Base-by-base conservation (phyloP, 305 asterid species). In the Fraxinus baroniana region DNA sequence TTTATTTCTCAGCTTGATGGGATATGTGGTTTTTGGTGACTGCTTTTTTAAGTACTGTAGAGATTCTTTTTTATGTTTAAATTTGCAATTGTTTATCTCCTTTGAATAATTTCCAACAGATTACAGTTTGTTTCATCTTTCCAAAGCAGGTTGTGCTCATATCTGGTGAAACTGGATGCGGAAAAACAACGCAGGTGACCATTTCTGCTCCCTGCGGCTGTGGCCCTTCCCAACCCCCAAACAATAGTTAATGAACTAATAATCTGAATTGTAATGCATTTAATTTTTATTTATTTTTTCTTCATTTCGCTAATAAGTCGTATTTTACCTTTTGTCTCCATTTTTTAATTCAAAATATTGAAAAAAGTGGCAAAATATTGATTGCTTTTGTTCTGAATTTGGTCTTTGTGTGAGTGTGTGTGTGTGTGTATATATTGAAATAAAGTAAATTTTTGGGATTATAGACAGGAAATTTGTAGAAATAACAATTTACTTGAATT, bases 161-260 rank as follows among this genome's bases (percentile, higher is more conserved):
- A 85, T 91, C 97, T 87, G 99, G 99, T 87, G 97, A 94, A 92
- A 96, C 99, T 84, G 99, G 99, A 80, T 96, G 99, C 44, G 99
- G 99, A 78, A 96, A 96, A 90, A 96, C 99, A 20, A 96, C 99
- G 20, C 98, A 96, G 99, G 98, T 94, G 85, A 74, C 71, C 41
- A 12, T 72, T 78, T 82, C 32, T 82, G 86, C 77, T 44, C 15
- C 70, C 35, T 78, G 35, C 80, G 37, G 57, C 66, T 49, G 36
- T 81, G 6, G 33, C 49, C 22, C 80, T 17, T 60, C 85, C 73
- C 74, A 52, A 55, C 46, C 66, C 20, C 8, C 78, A 79, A 78
- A 72, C 28, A 77, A 72, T 72, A 22, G 10, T 68, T 55, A 41
- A 68, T 68, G 30, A 57, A 17, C 81, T 57, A 57, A 78, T 36